Evolutionary conservation across 495 filamentous ascomycete genomes (phyloP).

Genomic region (Penicillium roqueforti): DNA sequence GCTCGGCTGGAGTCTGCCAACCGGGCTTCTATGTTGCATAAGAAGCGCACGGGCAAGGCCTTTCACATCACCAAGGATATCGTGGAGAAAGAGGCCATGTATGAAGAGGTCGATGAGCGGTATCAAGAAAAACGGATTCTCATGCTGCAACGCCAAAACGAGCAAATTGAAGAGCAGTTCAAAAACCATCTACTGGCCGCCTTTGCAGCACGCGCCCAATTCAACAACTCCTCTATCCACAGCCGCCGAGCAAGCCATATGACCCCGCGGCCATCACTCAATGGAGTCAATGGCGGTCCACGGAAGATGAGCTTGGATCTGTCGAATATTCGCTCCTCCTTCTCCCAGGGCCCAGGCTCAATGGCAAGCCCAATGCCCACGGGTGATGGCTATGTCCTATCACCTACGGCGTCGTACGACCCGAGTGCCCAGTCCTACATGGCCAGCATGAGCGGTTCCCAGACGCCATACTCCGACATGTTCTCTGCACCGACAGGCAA

Average conservation of each 20-base stretch:
- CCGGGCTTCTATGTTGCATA: conserved; percentile 85
- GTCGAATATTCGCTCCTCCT: conserved; percentile 30
- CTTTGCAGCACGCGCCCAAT: conserved; percentile 23
- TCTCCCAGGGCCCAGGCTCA: conserved; percentile 23
- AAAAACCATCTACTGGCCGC: conserved; percentile 38
- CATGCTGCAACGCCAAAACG: conserved; percentile 42
- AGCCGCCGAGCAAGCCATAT: conserved; percentile 22
- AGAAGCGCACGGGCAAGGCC: conserved; percentile 77
- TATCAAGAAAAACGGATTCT: conserved; percentile 44
- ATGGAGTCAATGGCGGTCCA: conserved; percentile 27
- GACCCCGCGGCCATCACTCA: conserved; percentile 26
- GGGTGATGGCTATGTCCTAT: conserved; percentile 26
- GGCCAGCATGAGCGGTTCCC: conserved; percentile 17
- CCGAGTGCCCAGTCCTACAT: conserved; percentile 27
- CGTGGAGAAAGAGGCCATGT: conserved; percentile 93
- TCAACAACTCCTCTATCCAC: conserved; percentile 17
- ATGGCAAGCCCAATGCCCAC: conserved; percentile 27
- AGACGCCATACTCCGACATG: conserved; percentile 16
- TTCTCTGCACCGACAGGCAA: conserved; percentile 1
- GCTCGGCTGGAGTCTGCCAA: conserved; percentile 85
- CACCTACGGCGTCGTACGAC: conserved; percentile 28
- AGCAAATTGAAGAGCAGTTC: conserved; percentile 42
- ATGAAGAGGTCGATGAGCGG: conserved; percentile 87
- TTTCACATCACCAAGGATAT: conserved; percentile 83
- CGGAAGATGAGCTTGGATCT: conserved; percentile 45